phyloP scores from a whole-genome alignment of 75 land plant genomes.

The Cunninghamia lanceolata region DNA sequence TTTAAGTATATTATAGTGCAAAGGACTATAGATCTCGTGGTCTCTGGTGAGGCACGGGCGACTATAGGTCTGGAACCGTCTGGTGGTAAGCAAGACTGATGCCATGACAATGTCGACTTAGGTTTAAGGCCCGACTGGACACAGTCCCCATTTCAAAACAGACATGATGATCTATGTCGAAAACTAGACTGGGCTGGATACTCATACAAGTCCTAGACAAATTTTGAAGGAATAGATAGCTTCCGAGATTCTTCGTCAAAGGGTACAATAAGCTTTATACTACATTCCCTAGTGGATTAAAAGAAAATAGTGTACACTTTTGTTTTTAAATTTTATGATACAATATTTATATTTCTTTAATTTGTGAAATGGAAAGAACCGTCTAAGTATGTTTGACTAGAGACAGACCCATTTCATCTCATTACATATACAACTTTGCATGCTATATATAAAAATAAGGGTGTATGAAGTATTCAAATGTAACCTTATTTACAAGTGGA shows the following conservation, averaged over 20 bases:
- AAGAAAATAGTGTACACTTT: background rate
- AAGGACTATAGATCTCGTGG: background rate
- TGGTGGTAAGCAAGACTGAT: background rate
- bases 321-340: background rate
- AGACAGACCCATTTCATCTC: background rate
- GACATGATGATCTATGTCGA: background rate
- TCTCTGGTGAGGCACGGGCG: background rate
- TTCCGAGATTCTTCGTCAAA: background rate
- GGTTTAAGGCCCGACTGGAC: background rate
- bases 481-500: background rate
- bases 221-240: background rate
- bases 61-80: background rate
- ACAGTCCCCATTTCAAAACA: background rate
- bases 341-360: background rate
- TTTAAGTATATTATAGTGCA: background rate
- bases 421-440: background rate
- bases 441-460: background rate
- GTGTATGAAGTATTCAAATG: background rate
- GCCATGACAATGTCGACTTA: background rate
- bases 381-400: background rate
- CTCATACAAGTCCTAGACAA: background rate
- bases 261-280: background rate
- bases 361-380: background rate
- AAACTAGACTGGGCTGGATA: background rate
- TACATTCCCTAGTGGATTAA: background rate